Evolutionary conservation across 1,284 basidiomycete genomes (phyloP).

Genomic region (Chiua sp.): DNA sequence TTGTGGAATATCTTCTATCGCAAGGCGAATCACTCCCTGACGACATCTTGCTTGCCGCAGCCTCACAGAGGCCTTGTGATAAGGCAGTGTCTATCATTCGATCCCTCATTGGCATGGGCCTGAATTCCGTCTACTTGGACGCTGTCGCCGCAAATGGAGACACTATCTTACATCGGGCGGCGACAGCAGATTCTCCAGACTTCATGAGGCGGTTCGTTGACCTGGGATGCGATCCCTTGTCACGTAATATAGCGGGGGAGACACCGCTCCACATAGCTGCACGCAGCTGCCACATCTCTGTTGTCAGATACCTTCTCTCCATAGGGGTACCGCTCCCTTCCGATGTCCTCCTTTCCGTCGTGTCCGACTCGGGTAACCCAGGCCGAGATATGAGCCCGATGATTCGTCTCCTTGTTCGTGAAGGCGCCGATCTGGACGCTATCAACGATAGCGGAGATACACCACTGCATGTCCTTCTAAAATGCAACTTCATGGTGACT

Average conservation of each 20-base stretch:
- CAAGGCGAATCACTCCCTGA: not conserved
- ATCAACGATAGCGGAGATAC: not conserved
- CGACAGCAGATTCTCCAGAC: not conserved
- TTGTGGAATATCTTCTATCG: not conserved
- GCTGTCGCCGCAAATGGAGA: not conserved
- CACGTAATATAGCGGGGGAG: not conserved
- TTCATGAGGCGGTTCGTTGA: not conserved
- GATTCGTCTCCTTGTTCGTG: not conserved
- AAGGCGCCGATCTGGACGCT: not conserved
- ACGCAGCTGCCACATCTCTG: not conserved
- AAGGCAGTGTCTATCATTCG: not conserved
- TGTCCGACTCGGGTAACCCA: no score
- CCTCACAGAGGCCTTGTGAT: not conserved
- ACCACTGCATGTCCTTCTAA: not conserved
- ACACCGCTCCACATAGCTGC: not conserved
- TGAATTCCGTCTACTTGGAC: not conserved
- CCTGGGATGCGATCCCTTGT: conserved; percentile 5
- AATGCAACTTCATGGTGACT: not conserved
- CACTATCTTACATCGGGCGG: not conserved
- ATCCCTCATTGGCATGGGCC: not conserved
- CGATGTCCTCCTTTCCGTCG: not conserved
- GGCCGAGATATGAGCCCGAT: not conserved
- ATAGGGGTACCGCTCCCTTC: conserved; percentile 1
- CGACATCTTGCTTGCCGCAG: not conserved
- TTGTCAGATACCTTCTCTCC: conserved; percentile 3